Percentiles rank a stretch among this genome's conserved stretches.
phyloP scores from a whole-genome alignment of 805 yeast species.

The Metschnikowia colocasiae region DNA sequence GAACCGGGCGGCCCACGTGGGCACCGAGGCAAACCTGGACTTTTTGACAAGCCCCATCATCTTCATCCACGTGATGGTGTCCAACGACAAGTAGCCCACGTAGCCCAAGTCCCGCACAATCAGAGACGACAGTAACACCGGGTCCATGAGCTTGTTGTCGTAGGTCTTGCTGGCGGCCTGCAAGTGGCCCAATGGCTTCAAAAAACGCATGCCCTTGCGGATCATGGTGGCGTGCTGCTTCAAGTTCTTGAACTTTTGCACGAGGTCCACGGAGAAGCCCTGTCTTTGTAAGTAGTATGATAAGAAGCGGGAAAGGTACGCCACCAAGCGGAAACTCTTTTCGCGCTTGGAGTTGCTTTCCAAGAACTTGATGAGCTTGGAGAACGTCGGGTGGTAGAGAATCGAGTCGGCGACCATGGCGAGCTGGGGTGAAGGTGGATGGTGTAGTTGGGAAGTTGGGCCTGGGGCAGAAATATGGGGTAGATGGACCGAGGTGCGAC shows the following conservation, averaged over 20 bases:
- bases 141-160: slow-evolving; percentile 68
- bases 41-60: slow-evolving; percentile 53
- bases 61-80: slow-evolving; percentile 59
- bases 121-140: slow-evolving; percentile 49
- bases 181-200: slow-evolving; percentile 74
- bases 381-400: slow-evolving; percentile 69
- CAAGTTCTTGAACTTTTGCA: slow-evolving; percentile 50
- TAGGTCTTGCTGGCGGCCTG: slow-evolving; percentile 63
- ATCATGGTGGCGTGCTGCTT: slow-evolving; percentile 62
- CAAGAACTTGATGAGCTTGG: slow-evolving; percentile 57
- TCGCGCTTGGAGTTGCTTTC: slow-evolving; percentile 75
- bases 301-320: slow-evolving; percentile 74
- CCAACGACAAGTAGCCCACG: slow-evolving; percentile 60
- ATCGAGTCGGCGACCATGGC: slow-evolving; percentile 66
- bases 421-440: neutral
- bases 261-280: slow-evolving; percentile 48
- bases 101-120: slow-evolving; percentile 58
- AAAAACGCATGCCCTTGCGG: slow-evolving; percentile 79
- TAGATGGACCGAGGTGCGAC: slow-evolving; percentile 2
- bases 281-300: slow-evolving; percentile 55
- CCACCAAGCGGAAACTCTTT: slow-evolving; percentile 72
- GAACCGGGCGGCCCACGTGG: slow-evolving; percentile 60
- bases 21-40: slow-evolving; percentile 45
- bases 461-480: slow-evolving; percentile 4
- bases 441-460: neutral